Conservation (phyloP, 345 rosid genomes). For the Camelina sativa region DNA sequence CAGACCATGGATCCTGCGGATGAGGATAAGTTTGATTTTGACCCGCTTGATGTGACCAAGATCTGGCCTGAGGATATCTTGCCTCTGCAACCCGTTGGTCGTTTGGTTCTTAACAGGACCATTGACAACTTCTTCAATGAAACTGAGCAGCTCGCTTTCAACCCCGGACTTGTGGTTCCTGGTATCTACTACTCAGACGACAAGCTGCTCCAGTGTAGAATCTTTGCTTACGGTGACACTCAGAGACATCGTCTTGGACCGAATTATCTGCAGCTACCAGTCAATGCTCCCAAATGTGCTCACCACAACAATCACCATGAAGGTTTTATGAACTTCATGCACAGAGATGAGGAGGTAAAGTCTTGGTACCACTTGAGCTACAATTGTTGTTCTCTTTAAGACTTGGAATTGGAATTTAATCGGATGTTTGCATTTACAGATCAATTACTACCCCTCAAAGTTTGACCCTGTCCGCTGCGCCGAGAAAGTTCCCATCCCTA, state of each 20-base stretch:
- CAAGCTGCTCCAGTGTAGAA: slow-evolving; percentile 89
- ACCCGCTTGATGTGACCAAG: slow-evolving; percentile 97
- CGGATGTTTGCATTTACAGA: slow-evolving; percentile 48
- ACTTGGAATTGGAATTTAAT: not conserved
- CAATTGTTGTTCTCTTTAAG: not conserved
- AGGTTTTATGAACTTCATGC: slow-evolving; percentile 95
- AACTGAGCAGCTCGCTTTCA: slow-evolving; percentile 94
- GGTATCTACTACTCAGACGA: slow-evolving; percentile 91
- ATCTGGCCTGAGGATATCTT: slow-evolving; percentile 99
- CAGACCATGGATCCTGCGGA: slow-evolving; percentile 89
- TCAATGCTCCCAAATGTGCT: slow-evolving; percentile 93
- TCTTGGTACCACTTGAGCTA: slow-evolving; percentile 18
- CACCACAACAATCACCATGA: slow-evolving; percentile 98
- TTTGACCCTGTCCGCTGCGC: slow-evolving; percentile 85
- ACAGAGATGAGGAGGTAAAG: slow-evolving; percentile 89
- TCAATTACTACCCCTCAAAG: slow-evolving; percentile 94
- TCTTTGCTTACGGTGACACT: slow-evolving; percentile 92
- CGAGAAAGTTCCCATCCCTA: slow-evolving; percentile 69
- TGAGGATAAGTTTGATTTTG: slow-evolving; percentile 89
- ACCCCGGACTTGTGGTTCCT: slow-evolving; percentile 90
- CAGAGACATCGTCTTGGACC: slow-evolving; percentile 99
- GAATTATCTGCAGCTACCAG: slow-evolving; percentile 91
- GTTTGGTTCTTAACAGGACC: slow-evolving; percentile 92
- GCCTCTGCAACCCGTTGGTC: slow-evolving; percentile 97
- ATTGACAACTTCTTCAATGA: slow-evolving; percentile 95